Evolutionary conservation across 768 basidiomycete species (phyloP).

Genomic region (Kockovaella imperatae): DNA sequence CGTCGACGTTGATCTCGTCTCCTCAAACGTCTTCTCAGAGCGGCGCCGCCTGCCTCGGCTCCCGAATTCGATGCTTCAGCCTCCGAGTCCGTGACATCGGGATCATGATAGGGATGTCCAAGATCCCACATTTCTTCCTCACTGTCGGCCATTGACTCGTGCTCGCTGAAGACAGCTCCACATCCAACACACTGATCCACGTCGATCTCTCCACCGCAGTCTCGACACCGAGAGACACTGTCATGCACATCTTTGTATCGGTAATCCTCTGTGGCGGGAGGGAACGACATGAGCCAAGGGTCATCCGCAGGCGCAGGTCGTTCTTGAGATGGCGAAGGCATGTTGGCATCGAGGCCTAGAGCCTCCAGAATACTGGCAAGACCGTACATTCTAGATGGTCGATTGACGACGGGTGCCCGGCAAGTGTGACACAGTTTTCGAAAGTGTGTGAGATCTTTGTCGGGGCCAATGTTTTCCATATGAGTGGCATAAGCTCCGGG

Average conservation of each 20-base stretch:
- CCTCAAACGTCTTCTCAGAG: too few relatives aligned
- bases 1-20: too few relatives aligned
- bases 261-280: slow-evolving; percentile 16
- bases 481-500: slow-evolving; percentile 17
- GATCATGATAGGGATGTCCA: too few relatives aligned
- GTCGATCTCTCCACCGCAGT: slow-evolving; percentile 22
- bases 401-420: slow-evolving; percentile 21
- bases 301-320: slow-evolving; percentile 6
- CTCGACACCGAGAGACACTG: slow-evolving; percentile 20
- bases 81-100: too few relatives aligned
- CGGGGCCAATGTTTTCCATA: slow-evolving; percentile 5
- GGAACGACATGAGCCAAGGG: slow-evolving; percentile 31
- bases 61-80: too few relatives aligned
- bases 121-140: slow-evolving; percentile 1
- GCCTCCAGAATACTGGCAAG: slow-evolving; percentile 24
- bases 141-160: slow-evolving; percentile 5
- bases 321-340: slow-evolving; percentile 12
- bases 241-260: slow-evolving; percentile 20
- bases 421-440: slow-evolving; percentile 34
- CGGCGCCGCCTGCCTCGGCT: too few relatives aligned
- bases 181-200: slow-evolving; percentile 16
- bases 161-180: slow-evolving; percentile 23
- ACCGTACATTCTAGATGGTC: slow-evolving; percentile 26
- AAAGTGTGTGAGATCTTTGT: slow-evolving; percentile 24
- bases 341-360: slow-evolving; percentile 15